These are phyloP conservation scores for Huntiella savannae DNA, from an alignment of 2,329 filamentous ascomycete species.

Conservation along the genomic window DNA sequence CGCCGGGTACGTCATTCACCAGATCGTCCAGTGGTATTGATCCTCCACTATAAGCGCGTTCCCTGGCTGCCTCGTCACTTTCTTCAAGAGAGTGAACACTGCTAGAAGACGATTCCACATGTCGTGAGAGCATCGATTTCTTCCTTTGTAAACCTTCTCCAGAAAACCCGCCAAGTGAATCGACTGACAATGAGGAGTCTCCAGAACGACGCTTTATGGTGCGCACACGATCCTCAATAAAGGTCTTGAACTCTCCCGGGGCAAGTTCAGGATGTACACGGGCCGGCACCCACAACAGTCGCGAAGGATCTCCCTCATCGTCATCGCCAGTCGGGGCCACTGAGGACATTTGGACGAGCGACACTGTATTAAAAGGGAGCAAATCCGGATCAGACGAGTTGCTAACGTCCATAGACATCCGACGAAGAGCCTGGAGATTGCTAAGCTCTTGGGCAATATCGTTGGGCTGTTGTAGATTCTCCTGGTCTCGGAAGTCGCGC, in stretches of 20 bases:
- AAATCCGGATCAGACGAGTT: slow-evolving; percentile 57
- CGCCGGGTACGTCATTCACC: slow-evolving; percentile 57
- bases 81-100: slow-evolving; percentile 57
- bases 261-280: slow-evolving; percentile 86
- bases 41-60: slow-evolving; percentile 32
- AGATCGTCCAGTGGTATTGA: slow-evolving; percentile 56
- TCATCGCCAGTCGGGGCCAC: slow-evolving; percentile 53
- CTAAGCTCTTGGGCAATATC: slow-evolving; percentile 83
- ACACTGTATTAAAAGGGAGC: slow-evolving; percentile 47
- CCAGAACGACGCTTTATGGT: slow-evolving; percentile 72
- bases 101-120: slow-evolving; percentile 57
- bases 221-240: slow-evolving; percentile 82
- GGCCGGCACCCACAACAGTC: slow-evolving; percentile 89
- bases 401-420: slow-evolving; percentile 87
- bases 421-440: slow-evolving; percentile 73
- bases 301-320: slow-evolving; percentile 72
- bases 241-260: slow-evolving; percentile 90
- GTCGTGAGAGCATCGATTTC: slow-evolving; percentile 86
- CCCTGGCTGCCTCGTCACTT: slow-evolving; percentile 57
- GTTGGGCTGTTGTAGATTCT: slow-evolving; percentile 70
- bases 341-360: slow-evolving; percentile 49
- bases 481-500: slow-evolving; percentile 38
- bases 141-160: slow-evolving; percentile 54
- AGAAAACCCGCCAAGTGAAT: slow-evolving; percentile 20
- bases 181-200: slow-evolving; percentile 43